A percentile compares a stretch with the other conserved stretches of the same genome.
phyloP scores from a whole-genome alignment of 192 early-diverging fungal genomes.

The Tieghemiomyces parasiticus region DNA sequence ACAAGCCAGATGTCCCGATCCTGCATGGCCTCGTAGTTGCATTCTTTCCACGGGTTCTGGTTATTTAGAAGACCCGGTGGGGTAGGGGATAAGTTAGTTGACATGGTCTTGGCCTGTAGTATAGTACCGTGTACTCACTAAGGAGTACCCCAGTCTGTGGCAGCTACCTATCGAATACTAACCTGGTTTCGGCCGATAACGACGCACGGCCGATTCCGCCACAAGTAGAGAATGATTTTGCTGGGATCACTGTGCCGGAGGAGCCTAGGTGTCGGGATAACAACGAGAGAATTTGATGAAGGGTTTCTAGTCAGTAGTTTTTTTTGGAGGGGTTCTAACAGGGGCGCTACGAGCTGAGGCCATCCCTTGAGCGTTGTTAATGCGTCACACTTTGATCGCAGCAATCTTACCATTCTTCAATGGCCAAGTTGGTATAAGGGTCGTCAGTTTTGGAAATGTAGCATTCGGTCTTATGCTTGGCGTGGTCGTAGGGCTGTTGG shows the following conservation, averaged over 20 bases:
- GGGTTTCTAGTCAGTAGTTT: not conserved
- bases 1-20: constrained; percentile 61
- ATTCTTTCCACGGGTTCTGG: constrained; percentile 96
- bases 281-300: not conserved
- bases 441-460: constrained; percentile 53
- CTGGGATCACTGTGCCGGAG: constrained; percentile 54
- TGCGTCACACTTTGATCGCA: not conserved
- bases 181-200: constrained; percentile 93
- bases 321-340: not conserved
- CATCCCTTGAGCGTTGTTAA: constrained; percentile 5
- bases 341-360: not conserved
- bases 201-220: constrained; percentile 73
- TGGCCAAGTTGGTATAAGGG: constrained; percentile 68
- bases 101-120: no score
- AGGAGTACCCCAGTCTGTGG: no score
- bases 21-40: constrained; percentile 57
- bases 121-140: no score
- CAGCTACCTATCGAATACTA: not conserved
- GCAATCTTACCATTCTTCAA: constrained; percentile 58
- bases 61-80: no score
- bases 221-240: constrained; percentile 64
- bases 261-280: constrained; percentile 42
- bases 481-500: no score
- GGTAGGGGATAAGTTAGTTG: no score
- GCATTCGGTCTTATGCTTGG: no score